phyloP scores from a whole-genome alignment of 2,329 filamentous ascomycete genomes.

The Dactylonectria estremocensis region DNA sequence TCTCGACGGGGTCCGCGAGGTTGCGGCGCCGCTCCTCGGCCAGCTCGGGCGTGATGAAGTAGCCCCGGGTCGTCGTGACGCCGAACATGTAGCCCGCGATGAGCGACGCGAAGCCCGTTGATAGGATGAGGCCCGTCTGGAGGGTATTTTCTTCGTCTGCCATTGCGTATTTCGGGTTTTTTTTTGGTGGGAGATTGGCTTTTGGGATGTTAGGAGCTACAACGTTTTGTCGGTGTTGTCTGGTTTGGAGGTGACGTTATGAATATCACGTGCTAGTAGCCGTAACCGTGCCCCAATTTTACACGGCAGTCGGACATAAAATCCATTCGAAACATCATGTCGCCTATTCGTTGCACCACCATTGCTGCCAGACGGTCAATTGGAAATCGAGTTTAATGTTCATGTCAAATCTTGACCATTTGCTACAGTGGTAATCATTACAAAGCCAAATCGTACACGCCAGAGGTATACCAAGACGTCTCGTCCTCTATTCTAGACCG shows the following conservation, averaged over 20 bases:
- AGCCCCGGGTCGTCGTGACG: slow-evolving; percentile 77
- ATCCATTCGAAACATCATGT: slow-evolving; percentile 12
- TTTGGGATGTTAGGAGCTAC: background rate
- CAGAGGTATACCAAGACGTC: slow-evolving; percentile 9
- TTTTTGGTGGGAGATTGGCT: slow-evolving; percentile 9
- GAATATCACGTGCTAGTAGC: slow-evolving; percentile 27
- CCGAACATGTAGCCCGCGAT: slow-evolving; percentile 87
- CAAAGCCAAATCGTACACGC: slow-evolving; percentile 4
- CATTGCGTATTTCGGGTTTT: slow-evolving; percentile 38
- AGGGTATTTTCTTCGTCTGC: slow-evolving; percentile 57
- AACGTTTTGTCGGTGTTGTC: background rate
- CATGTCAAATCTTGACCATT: background rate
- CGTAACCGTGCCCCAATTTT: slow-evolving; percentile 13
- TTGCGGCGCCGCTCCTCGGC: slow-evolving; percentile 70
- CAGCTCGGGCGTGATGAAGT: slow-evolving; percentile 71
- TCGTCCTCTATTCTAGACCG: slow-evolving; percentile 9
- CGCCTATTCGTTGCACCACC: background rate
- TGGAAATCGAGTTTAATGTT: background rate
- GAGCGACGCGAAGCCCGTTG: slow-evolving; percentile 81
- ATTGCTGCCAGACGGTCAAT: too few species aligned
- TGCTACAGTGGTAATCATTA: background rate
- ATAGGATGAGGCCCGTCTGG: slow-evolving; percentile 74
- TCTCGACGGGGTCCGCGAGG: slow-evolving; percentile 74
- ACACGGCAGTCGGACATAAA: slow-evolving; percentile 5
- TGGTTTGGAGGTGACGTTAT: slow-evolving; percentile 3